phyloP scores from a whole-genome alignment of 495 filamentous ascomycete species.

The Astrothelium subdiscretum region DNA sequence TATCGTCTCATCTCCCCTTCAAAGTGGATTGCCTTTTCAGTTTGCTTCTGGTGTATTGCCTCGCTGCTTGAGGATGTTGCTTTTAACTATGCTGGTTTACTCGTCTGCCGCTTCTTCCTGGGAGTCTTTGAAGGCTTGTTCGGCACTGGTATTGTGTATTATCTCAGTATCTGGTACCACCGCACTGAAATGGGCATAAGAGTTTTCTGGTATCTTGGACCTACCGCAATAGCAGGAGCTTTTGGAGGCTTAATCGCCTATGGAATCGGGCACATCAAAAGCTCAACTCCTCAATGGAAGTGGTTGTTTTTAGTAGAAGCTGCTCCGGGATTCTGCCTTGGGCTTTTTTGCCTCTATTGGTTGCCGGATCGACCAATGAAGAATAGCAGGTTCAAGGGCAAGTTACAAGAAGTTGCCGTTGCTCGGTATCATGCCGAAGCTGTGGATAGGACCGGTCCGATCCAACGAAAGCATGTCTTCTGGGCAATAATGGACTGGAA shows the following conservation, averaged over 20 bases:
- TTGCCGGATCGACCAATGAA: not conserved
- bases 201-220: not conserved
- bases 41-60: not conserved
- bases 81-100: not conserved
- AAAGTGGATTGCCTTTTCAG: not conserved
- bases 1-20: not conserved
- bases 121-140: not conserved
- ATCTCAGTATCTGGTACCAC: constrained; percentile 1
- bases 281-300: not conserved
- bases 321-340: not conserved
- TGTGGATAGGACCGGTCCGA: not conserved
- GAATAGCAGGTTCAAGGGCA: not conserved
- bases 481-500: not conserved
- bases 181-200: not conserved
- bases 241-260: not conserved
- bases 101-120: not conserved
- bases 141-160: not conserved
- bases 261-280: not conserved
- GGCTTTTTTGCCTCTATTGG: not conserved
- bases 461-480: not conserved
- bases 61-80: not conserved
- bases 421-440: not conserved
- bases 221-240: not conserved
- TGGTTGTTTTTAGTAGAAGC: not conserved
- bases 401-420: not conserved